Evolutionary conservation across 352 stramenopile species (phyloP).

Genomic region (Phytophthora idaei): DNA sequence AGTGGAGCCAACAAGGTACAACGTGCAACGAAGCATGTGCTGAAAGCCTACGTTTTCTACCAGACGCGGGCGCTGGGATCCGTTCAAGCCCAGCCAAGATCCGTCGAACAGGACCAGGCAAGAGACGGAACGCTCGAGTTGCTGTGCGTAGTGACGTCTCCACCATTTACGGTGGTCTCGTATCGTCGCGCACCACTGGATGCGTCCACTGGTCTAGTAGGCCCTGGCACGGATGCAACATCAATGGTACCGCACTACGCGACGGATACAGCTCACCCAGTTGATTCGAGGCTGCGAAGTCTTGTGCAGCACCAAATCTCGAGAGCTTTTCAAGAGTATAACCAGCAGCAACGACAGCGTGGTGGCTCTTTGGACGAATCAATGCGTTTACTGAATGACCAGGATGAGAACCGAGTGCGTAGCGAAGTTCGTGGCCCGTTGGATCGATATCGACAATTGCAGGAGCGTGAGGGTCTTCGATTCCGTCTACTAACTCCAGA

Average conservation of each 20-base stretch:
- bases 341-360: slow-evolving; percentile 15
- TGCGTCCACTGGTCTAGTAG: neutral
- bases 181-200: slow-evolving; percentile 42
- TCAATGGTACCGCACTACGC: slow-evolving; percentile 29
- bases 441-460: slow-evolving; percentile 26
- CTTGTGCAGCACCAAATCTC: slow-evolving; percentile 49
- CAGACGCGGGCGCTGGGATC: slow-evolving; percentile 2
- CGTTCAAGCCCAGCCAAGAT: slow-evolving; percentile 1
- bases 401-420: slow-evolving; percentile 2
- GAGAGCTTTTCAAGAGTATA: slow-evolving; percentile 45
- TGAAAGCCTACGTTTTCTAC: slow-evolving; percentile 62
- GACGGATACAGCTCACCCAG: slow-evolving; percentile 19
- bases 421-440: slow-evolving; percentile 2
- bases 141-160: slow-evolving; percentile 43
- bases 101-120: neutral
- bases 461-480: slow-evolving; percentile 32
- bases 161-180: slow-evolving; percentile 49
- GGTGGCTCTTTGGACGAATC: neutral
- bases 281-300: slow-evolving; percentile 26
- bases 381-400: neutral
- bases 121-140: slow-evolving; percentile 28
- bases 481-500: slow-evolving; percentile 28
- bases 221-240: slow-evolving; percentile 2
- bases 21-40: slow-evolving; percentile 58
- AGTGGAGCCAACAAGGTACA: slow-evolving; percentile 65